Conservation (phyloP, 805 yeast species). For the Candida suzukii region DNA sequence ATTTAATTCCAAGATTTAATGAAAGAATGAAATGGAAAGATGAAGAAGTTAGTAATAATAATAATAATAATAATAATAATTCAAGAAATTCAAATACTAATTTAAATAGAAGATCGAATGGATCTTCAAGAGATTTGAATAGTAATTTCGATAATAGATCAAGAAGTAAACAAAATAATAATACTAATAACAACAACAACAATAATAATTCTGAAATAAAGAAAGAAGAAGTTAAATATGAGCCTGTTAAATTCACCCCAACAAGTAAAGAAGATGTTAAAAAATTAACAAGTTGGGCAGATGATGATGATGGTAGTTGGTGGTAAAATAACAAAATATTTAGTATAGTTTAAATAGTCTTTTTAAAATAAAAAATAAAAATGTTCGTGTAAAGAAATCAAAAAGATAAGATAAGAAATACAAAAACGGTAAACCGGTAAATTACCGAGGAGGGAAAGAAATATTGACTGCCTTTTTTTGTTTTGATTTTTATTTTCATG, state of each 20-base stretch:
- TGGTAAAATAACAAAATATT: too few relatives aligned
- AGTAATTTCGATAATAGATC: too few relatives aligned
- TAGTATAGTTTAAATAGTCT: too few relatives aligned
- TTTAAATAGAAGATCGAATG: too few relatives aligned
- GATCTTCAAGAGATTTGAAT: too few relatives aligned
- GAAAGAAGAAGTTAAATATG: neutral
- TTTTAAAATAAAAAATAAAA: too few relatives aligned
- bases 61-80: neutral
- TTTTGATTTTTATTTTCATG: too few relatives aligned
- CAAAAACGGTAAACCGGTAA: too few relatives aligned
- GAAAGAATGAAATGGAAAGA: neutral
- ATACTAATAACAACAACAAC: neutral
- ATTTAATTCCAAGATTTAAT: neutral
- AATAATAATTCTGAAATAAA: neutral
- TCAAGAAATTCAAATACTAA: neutral
- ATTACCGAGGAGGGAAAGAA: too few relatives aligned
- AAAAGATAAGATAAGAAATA: too few relatives aligned
- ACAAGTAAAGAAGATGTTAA: neutral
- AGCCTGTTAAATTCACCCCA: neutral
- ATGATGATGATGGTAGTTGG: constrained; percentile 1
- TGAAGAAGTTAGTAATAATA: neutral
- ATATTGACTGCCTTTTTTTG: too few relatives aligned
- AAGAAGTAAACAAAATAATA: neutral
- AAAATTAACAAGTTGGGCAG: constrained; percentile 1
- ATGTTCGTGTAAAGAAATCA: too few relatives aligned